These are phyloP conservation scores for Hyaloperonospora arabidopsidis DNA, from an alignment of 352 stramenopile genomes.

Conservation along the genomic window DNA sequence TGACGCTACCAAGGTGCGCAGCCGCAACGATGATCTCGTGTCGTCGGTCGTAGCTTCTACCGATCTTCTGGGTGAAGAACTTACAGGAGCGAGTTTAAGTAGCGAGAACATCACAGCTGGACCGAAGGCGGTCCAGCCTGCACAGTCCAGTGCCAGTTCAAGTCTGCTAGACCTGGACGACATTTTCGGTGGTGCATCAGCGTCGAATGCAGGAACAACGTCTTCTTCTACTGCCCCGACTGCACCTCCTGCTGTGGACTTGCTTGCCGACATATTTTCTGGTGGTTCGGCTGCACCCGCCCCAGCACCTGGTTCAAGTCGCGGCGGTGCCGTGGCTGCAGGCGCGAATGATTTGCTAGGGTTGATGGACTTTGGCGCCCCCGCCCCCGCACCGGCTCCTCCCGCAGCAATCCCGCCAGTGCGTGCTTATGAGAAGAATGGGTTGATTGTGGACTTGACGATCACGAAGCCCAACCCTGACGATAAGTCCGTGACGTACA, in stretches of 20 bases:
- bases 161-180: slow-evolving; percentile 93
- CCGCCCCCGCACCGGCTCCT: slow-evolving; percentile 20
- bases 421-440: slow-evolving; percentile 93
- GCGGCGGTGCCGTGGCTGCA: slow-evolving; percentile 7
- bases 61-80: slow-evolving; percentile 82
- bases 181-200: slow-evolving; percentile 85
- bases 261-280: slow-evolving; percentile 94
- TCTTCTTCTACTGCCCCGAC: slow-evolving; percentile 21
- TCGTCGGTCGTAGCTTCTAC: slow-evolving; percentile 28
- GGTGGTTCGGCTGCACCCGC: slow-evolving; percentile 28
- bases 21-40: slow-evolving; percentile 44
- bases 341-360: slow-evolving; percentile 50
- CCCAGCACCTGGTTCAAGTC: slow-evolving; percentile 22
- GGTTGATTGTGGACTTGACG: slow-evolving; percentile 87
- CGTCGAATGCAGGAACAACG: slow-evolving; percentile 15
- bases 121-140: slow-evolving; percentile 18
- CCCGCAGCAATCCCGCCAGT: slow-evolving; percentile 49
- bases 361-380: slow-evolving; percentile 66
- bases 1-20: slow-evolving; percentile 78
- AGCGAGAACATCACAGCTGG: slow-evolving; percentile 11
- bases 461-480: slow-evolving; percentile 90
- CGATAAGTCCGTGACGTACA: slow-evolving; percentile 88
- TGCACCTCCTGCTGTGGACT: slow-evolving; percentile 60
- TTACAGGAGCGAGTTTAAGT: slow-evolving; percentile 8
- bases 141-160: slow-evolving; percentile 25